Base-by-base conservation (phyloP, 2,329 filamentous ascomycete species). In the Corynespora cassiicola region DNA sequence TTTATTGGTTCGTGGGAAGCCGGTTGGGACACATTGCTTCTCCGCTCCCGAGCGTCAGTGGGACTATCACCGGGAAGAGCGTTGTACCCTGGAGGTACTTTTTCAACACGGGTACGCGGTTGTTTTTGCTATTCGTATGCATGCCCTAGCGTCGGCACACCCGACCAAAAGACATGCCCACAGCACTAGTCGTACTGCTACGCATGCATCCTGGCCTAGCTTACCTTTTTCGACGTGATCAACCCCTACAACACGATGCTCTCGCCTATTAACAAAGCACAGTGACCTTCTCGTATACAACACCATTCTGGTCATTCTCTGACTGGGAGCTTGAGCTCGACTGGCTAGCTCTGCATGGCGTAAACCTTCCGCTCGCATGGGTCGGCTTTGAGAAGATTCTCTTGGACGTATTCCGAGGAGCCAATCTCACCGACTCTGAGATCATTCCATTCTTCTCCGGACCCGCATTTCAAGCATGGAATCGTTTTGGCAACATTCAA, bases 401-500 rank as follows among this genome's bases (percentile, higher is more conserved):
- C 7, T 50, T 76, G 4, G 72, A 78, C 6, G 68, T 74, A 6
- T 77, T 78, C 47, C 65, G 57, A 8, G 74, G 75, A 3, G 58
- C 74, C 12, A 72, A 74, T 6, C 63, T 79, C 23, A 68, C 64
- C 0, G 60, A 75, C 23, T 50, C 58, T 4, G 74, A 79, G 17
- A 75, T 78, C 30, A 33, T 62, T 1, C 56, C 66, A 1, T 79
- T 76, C 53, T 63, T 79, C 35, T 75, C 70, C 31, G 75, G 76
- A 0, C 76, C 76, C 1, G 75, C 75, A 0, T 79, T 78, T 39
- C 74, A 76, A 40, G 64, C 75, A 8, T 80, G 76, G 76, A 78
- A 79, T 45, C 71, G 74, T n/a, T 75, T 80, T 38, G 76, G 75
- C 7, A 80, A 79, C 46, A 77, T 76, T 12, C 75, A 77, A 46